A percentile compares a stretch with the other conserved stretches of the same genome.
Evolutionary conservation across 805 yeast genomes (phyloP).

Genomic region (Teunomyces gatunensis): DNA sequence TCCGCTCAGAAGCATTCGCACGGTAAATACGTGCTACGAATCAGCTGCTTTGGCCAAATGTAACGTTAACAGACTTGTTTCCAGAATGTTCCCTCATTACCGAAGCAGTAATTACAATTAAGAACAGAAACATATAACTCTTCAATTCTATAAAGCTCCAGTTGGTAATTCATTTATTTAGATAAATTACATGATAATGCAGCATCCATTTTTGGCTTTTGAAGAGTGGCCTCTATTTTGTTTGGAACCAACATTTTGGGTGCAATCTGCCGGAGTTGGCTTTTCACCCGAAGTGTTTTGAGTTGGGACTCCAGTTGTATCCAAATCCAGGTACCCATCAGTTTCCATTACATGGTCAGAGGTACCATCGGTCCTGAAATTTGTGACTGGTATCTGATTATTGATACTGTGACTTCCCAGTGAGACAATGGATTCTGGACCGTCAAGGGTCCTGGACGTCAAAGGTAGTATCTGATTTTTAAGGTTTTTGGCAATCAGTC

Average conservation of each 20-base stretch:
- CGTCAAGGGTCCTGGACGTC: not conserved
- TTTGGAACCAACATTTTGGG: not conserved
- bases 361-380: too few species aligned
- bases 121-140: not conserved
- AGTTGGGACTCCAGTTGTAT: not conserved
- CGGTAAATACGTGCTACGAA: too few species aligned
- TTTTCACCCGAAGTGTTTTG: too few species aligned
- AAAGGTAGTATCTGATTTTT: not conserved
- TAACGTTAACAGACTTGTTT: not conserved
- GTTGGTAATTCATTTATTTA: not conserved
- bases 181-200: not conserved
- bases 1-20: too few species aligned
- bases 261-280: not conserved
- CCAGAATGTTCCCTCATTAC: not conserved
- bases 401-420: not conserved
- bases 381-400: not conserved
- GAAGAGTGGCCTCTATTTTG: not conserved
- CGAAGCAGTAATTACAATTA: not conserved
- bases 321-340: not conserved
- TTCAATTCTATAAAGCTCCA: conserved; percentile 1
- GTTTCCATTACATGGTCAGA: too few species aligned
- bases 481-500: not conserved
- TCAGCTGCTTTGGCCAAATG: too few species aligned
- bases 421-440: not conserved
- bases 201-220: not conserved